These are phyloP conservation scores for Annulohypoxylon truncatum DNA, from an alignment of 2,329 filamentous ascomycete genomes.

Conservation along the genomic window DNA sequence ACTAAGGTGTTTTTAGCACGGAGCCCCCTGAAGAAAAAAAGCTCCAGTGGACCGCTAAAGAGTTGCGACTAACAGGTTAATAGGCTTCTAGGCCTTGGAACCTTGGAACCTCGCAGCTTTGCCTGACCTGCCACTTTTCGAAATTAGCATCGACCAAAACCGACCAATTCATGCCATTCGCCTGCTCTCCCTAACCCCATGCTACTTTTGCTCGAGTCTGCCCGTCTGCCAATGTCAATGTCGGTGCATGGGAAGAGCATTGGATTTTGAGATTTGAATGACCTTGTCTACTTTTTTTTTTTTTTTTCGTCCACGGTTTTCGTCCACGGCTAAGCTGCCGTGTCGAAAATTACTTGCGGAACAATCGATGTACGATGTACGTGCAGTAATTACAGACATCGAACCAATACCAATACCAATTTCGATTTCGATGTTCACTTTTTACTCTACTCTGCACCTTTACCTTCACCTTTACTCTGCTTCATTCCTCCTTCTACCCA, in stretches of 20 bases:
- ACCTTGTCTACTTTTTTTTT: neutral
- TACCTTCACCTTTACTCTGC: slow-evolving; percentile 4
- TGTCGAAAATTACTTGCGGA: slow-evolving; percentile 35
- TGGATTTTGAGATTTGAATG: slow-evolving; percentile 34
- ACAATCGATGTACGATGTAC: slow-evolving; percentile 25
- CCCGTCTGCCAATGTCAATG: neutral
- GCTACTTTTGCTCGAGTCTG: neutral
- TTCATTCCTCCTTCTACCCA: slow-evolving; percentile 1
- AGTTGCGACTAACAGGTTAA: slow-evolving; percentile 16
- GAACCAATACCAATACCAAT: neutral
- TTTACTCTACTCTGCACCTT: neutral
- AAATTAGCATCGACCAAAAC: slow-evolving; percentile 42
- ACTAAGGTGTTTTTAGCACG: neutral
- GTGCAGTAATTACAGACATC: slow-evolving; percentile 16
- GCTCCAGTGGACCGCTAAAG: slow-evolving; percentile 10
- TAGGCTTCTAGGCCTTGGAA: slow-evolving; percentile 11
- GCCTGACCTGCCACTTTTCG: slow-evolving; percentile 28
- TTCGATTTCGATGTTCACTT: slow-evolving; percentile 5
- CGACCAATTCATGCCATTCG: slow-evolving; percentile 26
- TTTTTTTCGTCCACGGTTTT: neutral
- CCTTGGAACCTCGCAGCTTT: slow-evolving; percentile 13
- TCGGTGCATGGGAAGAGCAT: slow-evolving; percentile 37
- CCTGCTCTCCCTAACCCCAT: slow-evolving; percentile 31
- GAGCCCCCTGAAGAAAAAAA: slow-evolving; percentile 6
- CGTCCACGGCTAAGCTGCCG: slow-evolving; percentile 33